phyloP scores from a whole-genome alignment of 2,329 filamentous ascomycete genomes.

The Colletotrichum endophyticum region DNA sequence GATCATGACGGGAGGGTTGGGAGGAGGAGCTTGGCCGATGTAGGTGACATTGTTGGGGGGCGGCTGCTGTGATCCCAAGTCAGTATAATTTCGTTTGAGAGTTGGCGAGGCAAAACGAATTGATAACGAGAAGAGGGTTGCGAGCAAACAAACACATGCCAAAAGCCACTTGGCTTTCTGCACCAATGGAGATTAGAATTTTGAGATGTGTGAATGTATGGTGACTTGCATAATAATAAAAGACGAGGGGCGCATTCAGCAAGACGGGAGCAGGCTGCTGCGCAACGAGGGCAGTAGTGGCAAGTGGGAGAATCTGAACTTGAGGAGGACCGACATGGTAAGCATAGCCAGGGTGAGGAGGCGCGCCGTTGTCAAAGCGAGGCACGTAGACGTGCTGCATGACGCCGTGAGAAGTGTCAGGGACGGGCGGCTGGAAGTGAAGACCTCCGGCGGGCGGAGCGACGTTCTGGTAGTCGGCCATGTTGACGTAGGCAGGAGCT shows the following conservation, averaged over 20 bases:
- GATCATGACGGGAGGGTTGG: constrained; percentile 33
- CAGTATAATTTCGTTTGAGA: constrained; percentile 8
- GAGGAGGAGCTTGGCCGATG: constrained; percentile 26
- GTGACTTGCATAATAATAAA: constrained; percentile 45
- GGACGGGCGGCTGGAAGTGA: constrained; percentile 64
- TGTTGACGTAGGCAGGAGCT: constrained; percentile 26
- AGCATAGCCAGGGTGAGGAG: constrained; percentile 21
- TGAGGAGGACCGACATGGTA: constrained; percentile 37
- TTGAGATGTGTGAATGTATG: neutral
- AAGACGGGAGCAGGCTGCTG: neutral
- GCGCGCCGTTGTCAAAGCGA: constrained; percentile 47
- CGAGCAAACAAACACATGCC: neutral
- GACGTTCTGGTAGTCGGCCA: constrained; percentile 48
- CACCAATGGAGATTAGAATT: neutral
- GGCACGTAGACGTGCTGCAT: constrained; percentile 61
- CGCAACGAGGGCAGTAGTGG: neutral
- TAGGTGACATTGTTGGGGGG: constrained; percentile 28
- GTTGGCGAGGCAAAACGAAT: neutral
- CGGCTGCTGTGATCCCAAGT: constrained; percentile 29
- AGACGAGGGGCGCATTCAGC: neutral
- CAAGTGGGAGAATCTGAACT: constrained; percentile 29
- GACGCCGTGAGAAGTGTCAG: constrained; percentile 61
- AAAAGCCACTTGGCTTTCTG: neutral
- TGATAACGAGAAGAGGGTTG: neutral
- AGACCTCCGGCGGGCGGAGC: constrained; percentile 46